A percentile compares a stretch with the other conserved stretches of the same genome.
Conservation (phyloP, 495 filamentous ascomycete species). For the Talaromyces liani region DNA sequence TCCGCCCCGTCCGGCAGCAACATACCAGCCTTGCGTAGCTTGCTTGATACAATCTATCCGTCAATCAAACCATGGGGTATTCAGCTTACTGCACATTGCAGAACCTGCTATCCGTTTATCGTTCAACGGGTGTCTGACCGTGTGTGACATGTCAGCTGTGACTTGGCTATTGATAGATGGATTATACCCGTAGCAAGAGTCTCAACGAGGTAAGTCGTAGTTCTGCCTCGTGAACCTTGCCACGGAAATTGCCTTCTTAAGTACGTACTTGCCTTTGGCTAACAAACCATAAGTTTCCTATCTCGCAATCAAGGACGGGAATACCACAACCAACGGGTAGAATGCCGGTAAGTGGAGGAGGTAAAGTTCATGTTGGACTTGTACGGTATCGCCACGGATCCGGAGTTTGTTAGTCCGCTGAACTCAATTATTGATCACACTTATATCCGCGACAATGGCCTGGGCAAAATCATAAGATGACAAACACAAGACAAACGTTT, state of each 20-base stretch:
- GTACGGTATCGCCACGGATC: neutral
- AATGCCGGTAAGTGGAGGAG: neutral
- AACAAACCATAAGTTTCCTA: neutral
- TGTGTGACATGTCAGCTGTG: neutral
- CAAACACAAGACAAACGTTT: neutral
- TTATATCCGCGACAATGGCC: neutral
- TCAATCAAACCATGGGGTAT: neutral
- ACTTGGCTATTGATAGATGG: neutral
- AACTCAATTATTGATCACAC: neutral
- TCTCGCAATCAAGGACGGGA: neutral
- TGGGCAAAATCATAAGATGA: neutral
- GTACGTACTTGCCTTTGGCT: neutral
- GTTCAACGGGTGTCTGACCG: neutral
- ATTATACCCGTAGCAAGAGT: neutral
- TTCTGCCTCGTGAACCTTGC: neutral
- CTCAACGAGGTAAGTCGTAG: neutral
- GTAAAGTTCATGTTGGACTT: neutral
- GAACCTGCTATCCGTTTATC: neutral
- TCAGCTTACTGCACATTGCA: neutral
- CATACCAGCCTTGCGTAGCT: neutral
- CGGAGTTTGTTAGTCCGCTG: neutral
- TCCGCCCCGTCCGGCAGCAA: neutral
- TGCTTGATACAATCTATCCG: neutral
- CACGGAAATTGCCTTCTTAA: neutral
- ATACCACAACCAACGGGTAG: neutral